A percentile compares a stretch with the other conserved stretches of the same genome.
These are phyloP conservation scores for Hypoxylon rickii DNA, from an alignment of 495 filamentous ascomycete species.

Conservation along the genomic window DNA sequence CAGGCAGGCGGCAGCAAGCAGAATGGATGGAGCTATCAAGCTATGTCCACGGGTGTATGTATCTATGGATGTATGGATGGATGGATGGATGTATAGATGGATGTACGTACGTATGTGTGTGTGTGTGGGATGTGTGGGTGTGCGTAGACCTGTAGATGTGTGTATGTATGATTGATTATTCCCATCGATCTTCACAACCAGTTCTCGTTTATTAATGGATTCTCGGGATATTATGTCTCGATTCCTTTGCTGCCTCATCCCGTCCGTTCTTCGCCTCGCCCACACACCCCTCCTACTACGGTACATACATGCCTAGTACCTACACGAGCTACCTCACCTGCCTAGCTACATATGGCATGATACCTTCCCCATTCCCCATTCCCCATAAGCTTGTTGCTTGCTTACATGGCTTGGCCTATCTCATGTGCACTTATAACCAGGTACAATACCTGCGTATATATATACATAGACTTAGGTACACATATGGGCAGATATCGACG, in stretches of 20 bases:
- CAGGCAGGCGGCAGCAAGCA: not conserved
- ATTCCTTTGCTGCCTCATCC: conserved; percentile 13
- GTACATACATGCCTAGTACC: not conserved
- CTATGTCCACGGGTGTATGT: not conserved
- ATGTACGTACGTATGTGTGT: not conserved
- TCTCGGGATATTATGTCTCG: conserved; percentile 2
- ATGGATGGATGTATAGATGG: not conserved
- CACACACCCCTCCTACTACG: conserved; percentile 1
- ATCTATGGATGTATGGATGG: conserved; percentile 1
- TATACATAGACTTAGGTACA: too few relatives aligned
- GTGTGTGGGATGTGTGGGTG: not conserved
- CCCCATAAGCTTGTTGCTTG: not conserved
- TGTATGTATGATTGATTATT: conserved; percentile 7
- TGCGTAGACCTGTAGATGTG: too few relatives aligned
- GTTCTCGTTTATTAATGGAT: conserved; percentile 11
- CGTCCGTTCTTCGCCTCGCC: conserved; percentile 11
- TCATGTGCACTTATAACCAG: too few relatives aligned
- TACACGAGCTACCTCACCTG: conserved; percentile 4
- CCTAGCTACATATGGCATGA: conserved; percentile 13
- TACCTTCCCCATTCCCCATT: not conserved
- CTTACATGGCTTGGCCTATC: not conserved
- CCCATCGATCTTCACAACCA: conserved; percentile 7
- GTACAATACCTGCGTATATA: too few relatives aligned
- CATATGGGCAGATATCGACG: not conserved
- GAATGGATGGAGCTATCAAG: not conserved